phyloP scores from a whole-genome alignment of 2,329 filamentous ascomycete genomes.

The Claviceps purpurea region DNA sequence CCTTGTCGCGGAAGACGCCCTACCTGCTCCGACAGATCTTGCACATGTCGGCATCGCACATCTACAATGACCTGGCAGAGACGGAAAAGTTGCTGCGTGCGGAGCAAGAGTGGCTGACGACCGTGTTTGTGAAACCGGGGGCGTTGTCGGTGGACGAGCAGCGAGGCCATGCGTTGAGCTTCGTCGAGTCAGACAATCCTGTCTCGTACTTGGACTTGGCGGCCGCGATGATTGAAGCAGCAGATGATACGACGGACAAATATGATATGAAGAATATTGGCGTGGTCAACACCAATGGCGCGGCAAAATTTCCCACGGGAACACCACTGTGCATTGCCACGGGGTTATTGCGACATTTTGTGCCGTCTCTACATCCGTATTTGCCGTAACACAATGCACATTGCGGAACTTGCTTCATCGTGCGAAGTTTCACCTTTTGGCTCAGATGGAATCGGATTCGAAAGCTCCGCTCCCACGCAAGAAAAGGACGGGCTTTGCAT shows the following conservation, averaged over 20 bases:
- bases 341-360: conserved; percentile 3
- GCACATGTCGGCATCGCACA: conserved; percentile 16
- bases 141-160: conserved; percentile 8
- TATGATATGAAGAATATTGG: conserved; percentile 14
- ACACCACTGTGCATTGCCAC: neutral
- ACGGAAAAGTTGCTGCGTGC: conserved; percentile 24
- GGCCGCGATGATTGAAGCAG: conserved; percentile 35
- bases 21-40: conserved; percentile 16
- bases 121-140: conserved; percentile 29
- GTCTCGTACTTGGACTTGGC: conserved; percentile 14
- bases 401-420: neutral
- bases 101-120: conserved; percentile 22
- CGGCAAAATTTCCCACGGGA: neutral
- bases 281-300: conserved; percentile 1
- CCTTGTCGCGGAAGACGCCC: conserved; percentile 19
- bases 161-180: conserved; percentile 26
- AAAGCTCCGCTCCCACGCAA: too few relatives aligned
- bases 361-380: conserved; percentile 1
- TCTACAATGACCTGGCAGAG: conserved; percentile 10
- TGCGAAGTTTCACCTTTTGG: too few relatives aligned
- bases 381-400: neutral
- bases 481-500: too few relatives aligned
- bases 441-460: too few relatives aligned
- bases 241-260: conserved; percentile 17
- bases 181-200: conserved; percentile 23